These are phyloP conservation scores for Lotmaria passim DNA, from an alignment of 208 protist genomes.

Conservation along the genomic window DNA sequence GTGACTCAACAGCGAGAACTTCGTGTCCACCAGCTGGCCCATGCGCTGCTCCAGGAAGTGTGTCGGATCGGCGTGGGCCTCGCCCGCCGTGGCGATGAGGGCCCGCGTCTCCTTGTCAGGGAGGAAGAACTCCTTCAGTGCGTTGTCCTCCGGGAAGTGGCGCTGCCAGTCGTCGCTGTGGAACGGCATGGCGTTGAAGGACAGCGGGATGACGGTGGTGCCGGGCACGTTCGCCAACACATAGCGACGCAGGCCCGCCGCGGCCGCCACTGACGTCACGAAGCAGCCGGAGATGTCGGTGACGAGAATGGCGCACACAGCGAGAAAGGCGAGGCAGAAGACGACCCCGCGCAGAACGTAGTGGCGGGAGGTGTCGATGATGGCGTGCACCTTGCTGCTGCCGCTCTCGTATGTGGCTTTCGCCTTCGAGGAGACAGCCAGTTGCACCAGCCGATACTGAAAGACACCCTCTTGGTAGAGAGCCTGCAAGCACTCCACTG, in stretches of 20 bases:
- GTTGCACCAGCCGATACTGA: conserved; percentile 10
- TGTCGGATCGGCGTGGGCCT: background rate
- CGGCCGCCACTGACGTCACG: conserved; percentile 35
- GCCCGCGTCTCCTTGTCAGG: conserved; percentile 15
- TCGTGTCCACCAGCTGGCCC: conserved; percentile 33
- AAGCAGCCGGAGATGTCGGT: conserved; percentile 33
- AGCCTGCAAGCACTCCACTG: conserved; percentile 17
- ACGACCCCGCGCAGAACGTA: conserved; percentile 24
- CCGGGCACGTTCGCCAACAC: conserved; percentile 53
- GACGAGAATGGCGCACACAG: conserved; percentile 11
- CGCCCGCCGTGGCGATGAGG: conserved; percentile 3
- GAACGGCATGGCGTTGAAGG: conserved; percentile 66
- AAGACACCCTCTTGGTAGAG: conserved; percentile 6
- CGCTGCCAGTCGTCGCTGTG: conserved; percentile 65
- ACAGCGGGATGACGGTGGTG: conserved; percentile 52
- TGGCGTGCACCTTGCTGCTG: background rate
- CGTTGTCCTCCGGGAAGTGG: conserved; percentile 30
- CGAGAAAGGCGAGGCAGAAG: conserved; percentile 25
- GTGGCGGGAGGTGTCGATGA: conserved; percentile 17
- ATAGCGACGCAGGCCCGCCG: conserved; percentile 39
- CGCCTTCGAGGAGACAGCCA: background rate
- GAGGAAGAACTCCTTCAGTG: conserved; percentile 33
- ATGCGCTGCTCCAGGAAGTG: conserved; percentile 19
- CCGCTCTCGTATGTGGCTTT: conserved; percentile 2
- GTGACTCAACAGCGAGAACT: conserved; percentile 64